Percentiles rank a stretch among this genome's conserved stretches.
phyloP scores from a whole-genome alignment of 352 stramenopile genomes.

The Pythium aristosporum region DNA sequence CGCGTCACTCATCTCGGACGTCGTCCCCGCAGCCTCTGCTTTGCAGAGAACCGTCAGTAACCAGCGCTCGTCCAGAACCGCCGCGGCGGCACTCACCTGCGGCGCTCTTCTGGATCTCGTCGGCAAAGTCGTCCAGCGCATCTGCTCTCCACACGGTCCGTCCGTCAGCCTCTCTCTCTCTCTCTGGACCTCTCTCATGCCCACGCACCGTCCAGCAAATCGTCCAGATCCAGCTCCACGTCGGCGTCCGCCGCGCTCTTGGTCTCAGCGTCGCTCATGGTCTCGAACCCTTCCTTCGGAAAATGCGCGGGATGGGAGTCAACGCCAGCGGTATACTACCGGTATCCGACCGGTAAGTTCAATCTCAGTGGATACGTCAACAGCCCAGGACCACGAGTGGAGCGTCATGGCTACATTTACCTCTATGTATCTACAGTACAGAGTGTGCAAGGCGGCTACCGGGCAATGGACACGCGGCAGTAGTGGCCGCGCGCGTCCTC shows the following conservation, averaged over 20 bases:
- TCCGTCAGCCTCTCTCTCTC: not conserved
- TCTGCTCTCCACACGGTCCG: conserved; percentile 25
- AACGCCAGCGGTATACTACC: conserved; percentile 7
- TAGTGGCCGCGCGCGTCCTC: conserved; percentile 23
- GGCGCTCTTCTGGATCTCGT: conserved; percentile 50
- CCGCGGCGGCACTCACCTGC: conserved; percentile 6
- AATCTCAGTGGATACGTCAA: conserved; percentile 27
- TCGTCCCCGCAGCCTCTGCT: conserved; percentile 10
- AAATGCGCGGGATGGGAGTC: conserved; percentile 3
- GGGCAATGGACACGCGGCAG: conserved; percentile 17
- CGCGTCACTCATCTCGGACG: conserved; percentile 39
- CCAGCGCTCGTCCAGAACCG: not conserved
- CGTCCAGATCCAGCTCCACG: conserved; percentile 72
- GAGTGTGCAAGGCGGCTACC: conserved; percentile 7
- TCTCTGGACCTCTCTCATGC: not conserved
- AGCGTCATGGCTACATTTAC: conserved; percentile 18
- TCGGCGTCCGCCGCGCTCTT: conserved; percentile 13
- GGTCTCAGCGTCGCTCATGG: conserved; percentile 19
- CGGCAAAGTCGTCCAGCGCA: conserved; percentile 81
- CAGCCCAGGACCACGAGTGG: not conserved
- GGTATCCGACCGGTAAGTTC: conserved; percentile 27
- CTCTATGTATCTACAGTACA: conserved; percentile 1
- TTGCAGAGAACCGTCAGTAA: not conserved
- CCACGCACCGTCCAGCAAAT: conserved; percentile 66
- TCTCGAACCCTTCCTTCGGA: not conserved